Evolutionary conservation across 306 rosid species (phyloP).

Genomic region (Potentilla sterilis): DNA sequence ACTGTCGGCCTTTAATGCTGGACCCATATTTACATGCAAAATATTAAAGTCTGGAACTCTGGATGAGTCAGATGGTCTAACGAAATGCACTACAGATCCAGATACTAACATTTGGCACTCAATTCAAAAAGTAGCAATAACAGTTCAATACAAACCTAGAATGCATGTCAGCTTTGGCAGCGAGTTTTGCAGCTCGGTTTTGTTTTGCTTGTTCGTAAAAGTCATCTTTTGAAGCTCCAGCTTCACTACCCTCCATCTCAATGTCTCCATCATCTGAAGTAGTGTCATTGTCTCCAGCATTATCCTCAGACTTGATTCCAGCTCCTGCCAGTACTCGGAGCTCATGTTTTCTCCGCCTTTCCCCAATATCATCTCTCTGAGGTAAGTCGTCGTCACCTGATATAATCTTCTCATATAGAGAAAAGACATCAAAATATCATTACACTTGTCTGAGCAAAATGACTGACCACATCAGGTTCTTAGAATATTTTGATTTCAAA

Average conservation of each 20-base stretch:
- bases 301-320: conserved; percentile 52
- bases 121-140: background rate
- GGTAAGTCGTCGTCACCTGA: conserved; percentile 97
- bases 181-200: conserved; percentile 52
- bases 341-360: conserved; percentile 69
- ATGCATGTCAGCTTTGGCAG: conserved; percentile 56
- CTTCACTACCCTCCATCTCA: conserved; percentile 37
- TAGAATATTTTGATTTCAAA: background rate
- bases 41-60: background rate
- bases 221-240: conserved; percentile 67
- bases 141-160: conserved; percentile 45
- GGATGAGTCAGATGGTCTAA: background rate
- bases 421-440: conserved; percentile 10
- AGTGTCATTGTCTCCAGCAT: conserved; percentile 31
- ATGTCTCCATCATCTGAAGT: conserved; percentile 32
- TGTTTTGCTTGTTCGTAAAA: conserved; percentile 55
- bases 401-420: conserved; percentile 46
- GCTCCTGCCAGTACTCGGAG: conserved; percentile 66
- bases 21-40: background rate
- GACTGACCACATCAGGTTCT: background rate
- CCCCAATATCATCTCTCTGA: conserved; percentile 67
- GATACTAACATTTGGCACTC: background rate
- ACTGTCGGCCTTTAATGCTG: background rate
- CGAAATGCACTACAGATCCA: background rate
- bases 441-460: background rate